A percentile compares a stretch with the other conserved stretches of the same genome.
These are phyloP conservation scores for Pythium monospermum DNA, from an alignment of 352 stramenopile genomes.

Conservation along the genomic window DNA sequence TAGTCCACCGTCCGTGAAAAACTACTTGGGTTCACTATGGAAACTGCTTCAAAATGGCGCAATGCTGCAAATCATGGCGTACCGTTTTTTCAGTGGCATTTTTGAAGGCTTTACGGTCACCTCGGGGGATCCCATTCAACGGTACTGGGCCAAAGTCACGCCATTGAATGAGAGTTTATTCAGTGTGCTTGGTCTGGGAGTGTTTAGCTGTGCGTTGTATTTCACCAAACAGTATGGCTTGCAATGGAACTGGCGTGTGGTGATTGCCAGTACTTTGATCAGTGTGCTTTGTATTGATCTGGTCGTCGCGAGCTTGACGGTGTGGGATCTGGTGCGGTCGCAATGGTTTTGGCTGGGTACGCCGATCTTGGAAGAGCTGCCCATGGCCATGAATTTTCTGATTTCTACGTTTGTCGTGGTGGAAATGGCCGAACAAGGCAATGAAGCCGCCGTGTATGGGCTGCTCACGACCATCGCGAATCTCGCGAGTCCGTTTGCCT, in stretches of 20 bases:
- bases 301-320: slow-evolving; percentile 24
- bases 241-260: slow-evolving; percentile 35
- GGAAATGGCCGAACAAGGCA: slow-evolving; percentile 35
- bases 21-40: slow-evolving; percentile 24
- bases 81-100: slow-evolving; percentile 37
- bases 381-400: slow-evolving; percentile 30
- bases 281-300: slow-evolving; percentile 25
- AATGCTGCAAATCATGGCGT: slow-evolving; percentile 39
- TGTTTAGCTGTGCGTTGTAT: slow-evolving; percentile 26
- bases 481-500: slow-evolving; percentile 27
- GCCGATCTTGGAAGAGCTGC: slow-evolving; percentile 31
- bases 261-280: slow-evolving; percentile 24
- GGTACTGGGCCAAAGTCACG: slow-evolving; percentile 30
- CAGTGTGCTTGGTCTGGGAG: slow-evolving; percentile 20
- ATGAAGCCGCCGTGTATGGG: slow-evolving; percentile 34
- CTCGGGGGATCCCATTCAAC: slow-evolving; percentile 25
- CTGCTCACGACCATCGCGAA: slow-evolving; percentile 39
- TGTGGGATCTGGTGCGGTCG: slow-evolving; percentile 35
- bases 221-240: slow-evolving; percentile 26
- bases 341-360: slow-evolving; percentile 40
- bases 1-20: slow-evolving; percentile 5
- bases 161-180: slow-evolving; percentile 37
- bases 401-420: slow-evolving; percentile 37
- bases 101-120: slow-evolving; percentile 31
- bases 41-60: slow-evolving; percentile 26